Evolutionary conservation across 306 rosid genomes (phyloP), one percentile per base, ranked within the genome.

Genomic region (Castanospermum australe): DNA sequence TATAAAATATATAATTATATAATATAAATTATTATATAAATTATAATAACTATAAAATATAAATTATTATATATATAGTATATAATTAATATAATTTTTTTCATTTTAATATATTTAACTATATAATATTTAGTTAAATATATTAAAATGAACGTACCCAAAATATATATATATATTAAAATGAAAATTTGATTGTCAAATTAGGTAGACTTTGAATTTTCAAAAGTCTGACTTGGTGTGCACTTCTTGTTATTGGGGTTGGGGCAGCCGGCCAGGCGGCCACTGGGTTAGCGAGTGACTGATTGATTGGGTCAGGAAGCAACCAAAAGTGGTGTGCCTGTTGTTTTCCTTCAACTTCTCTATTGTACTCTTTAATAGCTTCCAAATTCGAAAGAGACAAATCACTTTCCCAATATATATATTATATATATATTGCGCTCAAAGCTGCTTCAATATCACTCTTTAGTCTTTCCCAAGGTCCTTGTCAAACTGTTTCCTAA

Each of bases 141-240:
- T n/a, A n/a, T n/a, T n/a, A n/a, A n/a, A n/a, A n/a, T n/a, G n/a
- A n/a, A n/a, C n/a, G n/a, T n/a, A n/a, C n/a, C n/a, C n/a, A n/a
- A n/a, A n/a, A n/a, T n/a, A n/a, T n/a, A n/a, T n/a, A n/a, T n/a
- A n/a, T n/a, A n/a, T n/a, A n/a, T n/a, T n/a, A n/a, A n/a, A n/a
- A n/a, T n/a, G n/a, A n/a, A n/a, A n/a, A n/a, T 9, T 13, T 54
- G 28, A 38, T 79, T 20, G 35, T 79, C 21, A 71, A 64, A 67
- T 78, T 83, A 48, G 86, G 86, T 72, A 64, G 77, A 28, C 39
- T 83, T 73, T 66, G 80, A 78, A 78, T 24, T 78, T 66, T 65
- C 62, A 83, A 73, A 73, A 38, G 77, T 73, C 77, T 71, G 65
- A 77, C 83, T 78, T 83, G 48, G 76, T 65, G 39, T 54, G 21